Percentiles rank a stretch among this genome's conserved stretches.
Conservation (phyloP, 768 basidiomycete genomes). For the Galerina sulciceps region DNA sequence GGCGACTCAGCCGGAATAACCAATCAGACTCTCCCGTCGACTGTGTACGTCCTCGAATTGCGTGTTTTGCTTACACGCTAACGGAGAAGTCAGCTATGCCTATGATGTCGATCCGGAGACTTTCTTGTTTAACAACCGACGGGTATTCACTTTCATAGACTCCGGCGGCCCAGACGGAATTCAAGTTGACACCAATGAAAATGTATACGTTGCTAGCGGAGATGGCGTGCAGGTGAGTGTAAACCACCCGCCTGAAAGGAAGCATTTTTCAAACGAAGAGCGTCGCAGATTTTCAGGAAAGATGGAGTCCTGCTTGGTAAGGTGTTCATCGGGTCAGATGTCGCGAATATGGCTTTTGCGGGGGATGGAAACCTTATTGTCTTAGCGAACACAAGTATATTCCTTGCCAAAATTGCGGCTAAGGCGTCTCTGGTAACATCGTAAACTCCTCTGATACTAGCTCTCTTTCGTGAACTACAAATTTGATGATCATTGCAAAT, state of each 20-base stretch:
- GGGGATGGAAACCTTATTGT: slow-evolving; percentile 43
- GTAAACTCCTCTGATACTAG: too few relatives aligned
- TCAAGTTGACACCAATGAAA: slow-evolving; percentile 63
- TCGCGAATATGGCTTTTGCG: slow-evolving; percentile 51
- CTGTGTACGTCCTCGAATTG: slow-evolving; percentile 50
- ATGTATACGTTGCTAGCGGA: slow-evolving; percentile 66
- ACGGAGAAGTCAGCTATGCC: slow-evolving; percentile 49
- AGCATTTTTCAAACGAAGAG: background rate
- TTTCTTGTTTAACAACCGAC: slow-evolving; percentile 55
- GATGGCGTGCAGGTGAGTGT: slow-evolving; percentile 70
- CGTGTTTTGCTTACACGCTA: background rate
- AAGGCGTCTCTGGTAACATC: slow-evolving; percentile 12
- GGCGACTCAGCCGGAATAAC: slow-evolving; percentile 51
- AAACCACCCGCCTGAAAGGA: background rate
- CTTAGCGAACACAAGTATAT: slow-evolving; percentile 48
- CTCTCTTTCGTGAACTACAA: too few relatives aligned
- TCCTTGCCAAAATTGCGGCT: slow-evolving; percentile 46
- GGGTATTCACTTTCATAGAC: slow-evolving; percentile 69
- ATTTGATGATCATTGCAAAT: too few relatives aligned
- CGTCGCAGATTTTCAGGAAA: slow-evolving; percentile 52
- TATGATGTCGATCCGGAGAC: slow-evolving; percentile 65
- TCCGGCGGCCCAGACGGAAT: slow-evolving; percentile 70
- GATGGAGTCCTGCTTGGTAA: slow-evolving; percentile 64
- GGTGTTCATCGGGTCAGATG: slow-evolving; percentile 51
- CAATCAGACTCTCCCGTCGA: slow-evolving; percentile 62